Evolutionary conservation across 2,329 filamentous ascomycete genomes (phyloP).

Genomic region (Didymella glomerata): DNA sequence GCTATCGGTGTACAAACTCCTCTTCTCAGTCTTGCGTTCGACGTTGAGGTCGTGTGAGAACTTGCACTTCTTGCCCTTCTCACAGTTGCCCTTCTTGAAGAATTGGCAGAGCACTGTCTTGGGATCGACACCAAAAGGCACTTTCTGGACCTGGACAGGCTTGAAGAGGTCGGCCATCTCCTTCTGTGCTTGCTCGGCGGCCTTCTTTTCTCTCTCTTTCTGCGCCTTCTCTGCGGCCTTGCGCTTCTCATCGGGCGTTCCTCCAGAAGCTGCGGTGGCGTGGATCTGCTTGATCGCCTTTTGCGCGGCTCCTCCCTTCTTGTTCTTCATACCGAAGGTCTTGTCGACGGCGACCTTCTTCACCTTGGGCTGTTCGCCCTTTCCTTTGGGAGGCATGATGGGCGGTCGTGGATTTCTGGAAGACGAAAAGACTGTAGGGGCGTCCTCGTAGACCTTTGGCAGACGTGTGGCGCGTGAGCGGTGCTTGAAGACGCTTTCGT

Average conservation of each 20-base stretch:
- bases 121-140: constrained; percentile 95
- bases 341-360: constrained; percentile 84
- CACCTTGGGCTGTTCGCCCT: constrained; percentile 56
- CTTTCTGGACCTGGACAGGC: constrained; percentile 95
- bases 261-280: constrained; percentile 68
- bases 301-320: constrained; percentile 91
- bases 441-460: constrained; percentile 15
- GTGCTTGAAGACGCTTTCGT: constrained; percentile 27
- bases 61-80: constrained; percentile 94
- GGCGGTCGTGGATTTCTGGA: constrained; percentile 6
- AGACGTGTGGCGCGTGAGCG: constrained; percentile 15
- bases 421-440: constrained; percentile 20
- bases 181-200: constrained; percentile 81
- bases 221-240: constrained; percentile 71
- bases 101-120: constrained; percentile 98
- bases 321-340: constrained; percentile 99
- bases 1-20: constrained; percentile 85
- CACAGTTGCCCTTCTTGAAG: constrained; percentile 95
- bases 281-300: constrained; percentile 85
- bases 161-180: constrained; percentile 86
- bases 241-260: constrained; percentile 86
- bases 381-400: constrained; percentile 76
- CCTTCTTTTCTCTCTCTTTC: constrained; percentile 87
- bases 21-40: constrained; percentile 93
- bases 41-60: constrained; percentile 91